Percentiles rank a stretch among this genome's conserved stretches.
Evolutionary conservation across 257 asterid species (phyloP).

Genomic region (Cinchona pubescens): DNA sequence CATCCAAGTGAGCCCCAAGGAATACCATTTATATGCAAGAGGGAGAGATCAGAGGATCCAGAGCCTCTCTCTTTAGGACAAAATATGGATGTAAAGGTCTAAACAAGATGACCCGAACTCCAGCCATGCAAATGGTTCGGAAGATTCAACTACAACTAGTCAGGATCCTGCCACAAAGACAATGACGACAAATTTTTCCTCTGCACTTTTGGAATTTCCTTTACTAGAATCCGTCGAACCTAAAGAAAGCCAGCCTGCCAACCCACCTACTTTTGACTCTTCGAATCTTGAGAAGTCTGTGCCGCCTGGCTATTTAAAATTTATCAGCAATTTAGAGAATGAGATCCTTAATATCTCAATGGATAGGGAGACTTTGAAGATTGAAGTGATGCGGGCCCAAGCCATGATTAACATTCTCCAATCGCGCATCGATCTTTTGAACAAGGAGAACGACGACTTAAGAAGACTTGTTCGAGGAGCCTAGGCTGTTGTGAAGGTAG

Average conservation of each 20-base stretch:
- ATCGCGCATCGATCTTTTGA: constrained; percentile 55
- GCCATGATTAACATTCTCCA: constrained; percentile 92
- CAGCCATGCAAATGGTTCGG: constrained; percentile 86
- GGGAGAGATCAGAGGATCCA: constrained; percentile 70
- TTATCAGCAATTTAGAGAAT: constrained; percentile 75
- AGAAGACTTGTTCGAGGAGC: constrained; percentile 35
- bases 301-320: constrained; percentile 88
- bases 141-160: constrained; percentile 90
- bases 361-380: constrained; percentile 87
- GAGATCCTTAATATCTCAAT: constrained; percentile 76
- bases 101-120: constrained; percentile 77
- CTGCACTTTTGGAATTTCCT: constrained; percentile 62
- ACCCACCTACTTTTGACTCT: constrained; percentile 57
- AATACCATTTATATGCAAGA: constrained; percentile 64
- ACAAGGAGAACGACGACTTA: constrained; percentile 65
- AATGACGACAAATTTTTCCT: constrained; percentile 66
- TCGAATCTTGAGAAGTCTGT: constrained; percentile 91
- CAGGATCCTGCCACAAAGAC: constrained; percentile 58
- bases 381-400: constrained; percentile 94
- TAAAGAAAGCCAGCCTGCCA: constrained; percentile 49
- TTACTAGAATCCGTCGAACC: constrained; percentile 53
- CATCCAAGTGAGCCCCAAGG: constrained; percentile 30
- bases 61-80: constrained; percentile 66
- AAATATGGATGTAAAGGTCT: constrained; percentile 59
- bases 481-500: constrained; percentile 10